Base-by-base conservation (phyloP, 345 rosid species). In the Microthlaspi erraticum region DNA sequence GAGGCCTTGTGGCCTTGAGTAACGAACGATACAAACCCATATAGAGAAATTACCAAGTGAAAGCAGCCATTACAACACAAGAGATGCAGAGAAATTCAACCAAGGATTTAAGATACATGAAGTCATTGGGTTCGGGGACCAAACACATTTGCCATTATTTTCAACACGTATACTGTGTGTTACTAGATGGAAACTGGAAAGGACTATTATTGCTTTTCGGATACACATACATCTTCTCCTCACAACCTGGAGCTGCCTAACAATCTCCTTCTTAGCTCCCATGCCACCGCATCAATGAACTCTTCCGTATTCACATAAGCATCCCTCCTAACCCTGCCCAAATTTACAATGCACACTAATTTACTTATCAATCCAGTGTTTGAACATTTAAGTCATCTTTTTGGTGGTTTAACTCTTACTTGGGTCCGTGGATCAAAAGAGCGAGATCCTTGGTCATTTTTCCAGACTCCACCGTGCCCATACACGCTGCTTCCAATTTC, bases 381-480 rank as follows among this genome's bases (percentile, higher is more conserved):
- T 53, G 11, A 13, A 37, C 54, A 19, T 46, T 3, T 26, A 26
- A 12, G 2, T 56, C 17, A 42, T 37, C 2, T 60, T 51, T 51
- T 12, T 19, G 55, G 39, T 44, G 41, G 32, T 36, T 73, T 2
- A 8, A 4, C 34, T 73, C 77, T 42, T 66, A 89, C 93, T 76
- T 85, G 10, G 86, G 78, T 54, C 93, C 96, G 60, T 89, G 83
- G 62, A 83, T 78, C 44, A 87, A 70, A 66, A 87, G 78, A 5
- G 92, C 96, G 6, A 89, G 96, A 78, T 89, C 96, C 71, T 87
- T 87, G 34, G 92, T 89, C 96, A 89, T 89, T 84, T 89, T 87
- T 56, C 89, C 89, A 19, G 87, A 84, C 71, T 89, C 91, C 59
- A 89, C 92, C 0, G 79, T 74, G 39, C 83, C 85, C 44, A 91